Evolutionary conservation across 1,284 basidiomycete species (phyloP), one percentile per base, ranked within the genome.

Genomic region (Coniophora puteana): DNA sequence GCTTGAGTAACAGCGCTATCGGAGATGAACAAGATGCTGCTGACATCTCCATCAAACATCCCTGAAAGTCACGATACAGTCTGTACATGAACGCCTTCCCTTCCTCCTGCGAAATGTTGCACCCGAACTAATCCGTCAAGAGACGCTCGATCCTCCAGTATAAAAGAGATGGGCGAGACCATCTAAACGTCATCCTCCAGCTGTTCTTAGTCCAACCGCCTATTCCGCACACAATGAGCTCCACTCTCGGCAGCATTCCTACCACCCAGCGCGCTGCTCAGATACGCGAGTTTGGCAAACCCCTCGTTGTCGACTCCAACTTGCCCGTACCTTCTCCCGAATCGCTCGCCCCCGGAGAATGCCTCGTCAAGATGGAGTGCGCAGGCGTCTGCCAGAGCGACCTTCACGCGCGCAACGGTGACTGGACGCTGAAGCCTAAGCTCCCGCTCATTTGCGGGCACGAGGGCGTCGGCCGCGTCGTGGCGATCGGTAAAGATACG

Each of bases 381-480:
- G 80, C 83, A 12, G 89, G 88, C 40, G 70, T 75, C 16, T 87
- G 83, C 62, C 84, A 92, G 58, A 90, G 87, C 16, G 89, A 91
- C 58, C 72, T 91, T 10, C 88, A 91, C 55, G 83, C 83, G 23
- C 71, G 74, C 37, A 63, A 73, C 33, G 76, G 73, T 42, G 87
- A 91, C 57, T 90, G 87, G 87, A 86, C 87, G 4, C 47, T 88
- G 26, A 64, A 67, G 4, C 68, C 82, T 36, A 80, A 75, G 51
- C 71, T 74, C 8, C 89, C 89, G 2, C 76, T 92, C 41, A 78
- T 93, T 46, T 91, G 90, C 25, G 92, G 92, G 0, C 90, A 93
- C 57, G 89, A 92, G 65, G 89, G 87, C 48, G 78, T 87, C 13
- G 84, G 85, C 8, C 62, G 74, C 38, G 67, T 93, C 43, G 85